phyloP scores from a whole-genome alignment of 306 rosid species.

The Glycyrrhiza uralensis region DNA sequence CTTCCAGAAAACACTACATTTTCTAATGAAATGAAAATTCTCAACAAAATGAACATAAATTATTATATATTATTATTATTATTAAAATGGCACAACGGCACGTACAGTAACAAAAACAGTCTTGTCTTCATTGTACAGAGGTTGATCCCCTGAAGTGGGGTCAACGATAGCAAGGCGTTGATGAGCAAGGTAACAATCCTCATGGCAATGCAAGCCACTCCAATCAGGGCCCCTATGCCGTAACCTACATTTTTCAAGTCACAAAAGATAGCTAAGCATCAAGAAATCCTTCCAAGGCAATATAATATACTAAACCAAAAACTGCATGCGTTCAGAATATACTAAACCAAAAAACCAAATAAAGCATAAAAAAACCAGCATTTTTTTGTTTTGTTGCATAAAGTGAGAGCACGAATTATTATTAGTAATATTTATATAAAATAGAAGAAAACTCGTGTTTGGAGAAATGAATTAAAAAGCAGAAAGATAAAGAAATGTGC shows the following conservation, averaged over 20 bases:
- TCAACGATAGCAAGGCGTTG: slow-evolving; percentile 89
- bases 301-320: no score
- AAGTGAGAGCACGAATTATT: background rate
- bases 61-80: background rate
- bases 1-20: slow-evolving; percentile 1
- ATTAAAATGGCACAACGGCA: background rate
- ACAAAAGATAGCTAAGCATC: no score
- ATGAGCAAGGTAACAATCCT: slow-evolving; percentile 81
- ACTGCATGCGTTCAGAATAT: no score
- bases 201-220: slow-evolving; percentile 93
- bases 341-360: background rate
- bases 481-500: background rate
- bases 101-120: slow-evolving; percentile 75
- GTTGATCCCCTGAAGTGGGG: slow-evolving; percentile 97
- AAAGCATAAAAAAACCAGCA: background rate
- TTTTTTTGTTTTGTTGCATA: background rate
- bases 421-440: background rate
- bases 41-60: background rate
- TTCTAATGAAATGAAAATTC: background rate
- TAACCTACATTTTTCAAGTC: slow-evolving; percentile 45
- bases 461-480: slow-evolving; percentile 7
- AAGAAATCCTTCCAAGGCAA: no score
- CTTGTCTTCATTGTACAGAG: slow-evolving; percentile 86
- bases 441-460: background rate
- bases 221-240: slow-evolving; percentile 97